These are phyloP conservation scores for Zoysia matrella DNA, from an alignment of 202 grass and related monocot genomes.

Conservation along the genomic window DNA sequence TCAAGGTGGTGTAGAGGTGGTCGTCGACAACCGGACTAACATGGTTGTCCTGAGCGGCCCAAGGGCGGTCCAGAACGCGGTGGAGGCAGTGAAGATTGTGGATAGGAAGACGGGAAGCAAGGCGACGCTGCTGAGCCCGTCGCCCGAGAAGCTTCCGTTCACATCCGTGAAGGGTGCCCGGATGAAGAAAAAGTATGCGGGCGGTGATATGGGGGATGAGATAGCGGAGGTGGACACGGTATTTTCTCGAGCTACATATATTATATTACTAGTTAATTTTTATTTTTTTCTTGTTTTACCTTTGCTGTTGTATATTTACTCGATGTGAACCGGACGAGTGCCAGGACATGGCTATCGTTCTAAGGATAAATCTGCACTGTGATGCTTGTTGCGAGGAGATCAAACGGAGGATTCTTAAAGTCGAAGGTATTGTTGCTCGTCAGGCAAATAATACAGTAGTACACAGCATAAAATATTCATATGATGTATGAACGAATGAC, in stretches of 20 bases:
- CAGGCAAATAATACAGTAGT: background rate
- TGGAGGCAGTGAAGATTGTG: slow-evolving; percentile 32
- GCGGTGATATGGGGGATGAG: background rate
- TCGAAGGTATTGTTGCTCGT: slow-evolving; percentile 43
- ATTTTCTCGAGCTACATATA: background rate
- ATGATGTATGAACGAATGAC: too few species aligned
- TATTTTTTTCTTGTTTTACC: background rate
- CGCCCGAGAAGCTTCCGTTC: slow-evolving; percentile 13
- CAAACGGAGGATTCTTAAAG: slow-evolving; percentile 56
- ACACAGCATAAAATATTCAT: background rate
- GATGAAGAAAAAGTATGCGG: background rate
- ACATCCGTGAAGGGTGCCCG: background rate
- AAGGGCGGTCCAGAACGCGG: slow-evolving; percentile 41
- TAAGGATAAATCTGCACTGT: slow-evolving; percentile 74
- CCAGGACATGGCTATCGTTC: slow-evolving; percentile 40
- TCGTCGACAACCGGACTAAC: slow-evolving; percentile 49
- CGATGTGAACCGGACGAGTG: background rate
- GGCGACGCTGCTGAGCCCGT: slow-evolving; percentile 51
- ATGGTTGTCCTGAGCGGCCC: slow-evolving; percentile 55
- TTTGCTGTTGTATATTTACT: background rate
- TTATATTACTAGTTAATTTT: too few species aligned
- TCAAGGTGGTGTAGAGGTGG: slow-evolving; percentile 59
- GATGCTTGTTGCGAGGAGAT: slow-evolving; percentile 74
- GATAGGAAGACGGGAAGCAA: slow-evolving; percentile 62
- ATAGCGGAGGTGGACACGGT: slow-evolving; percentile 26